Evolutionary conservation across 805 yeast species (phyloP).

Genomic region (Monosporozyma aquatica): DNA sequence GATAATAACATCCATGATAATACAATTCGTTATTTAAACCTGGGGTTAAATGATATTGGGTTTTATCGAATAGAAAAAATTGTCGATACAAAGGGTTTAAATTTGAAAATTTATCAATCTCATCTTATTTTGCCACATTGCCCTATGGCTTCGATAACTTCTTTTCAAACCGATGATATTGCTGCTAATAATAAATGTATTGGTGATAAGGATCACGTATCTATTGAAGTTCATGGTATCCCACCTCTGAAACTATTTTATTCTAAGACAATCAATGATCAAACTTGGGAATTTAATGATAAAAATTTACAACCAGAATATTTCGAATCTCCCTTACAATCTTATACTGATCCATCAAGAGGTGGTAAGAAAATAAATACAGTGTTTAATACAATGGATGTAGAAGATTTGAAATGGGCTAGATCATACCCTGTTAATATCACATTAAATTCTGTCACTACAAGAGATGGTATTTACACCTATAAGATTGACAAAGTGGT

Average conservation of each 20-base stretch:
- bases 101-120: slow-evolving; percentile 50
- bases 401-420: slow-evolving; percentile 36
- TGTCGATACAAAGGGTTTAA: slow-evolving; percentile 53
- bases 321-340: slow-evolving; percentile 42
- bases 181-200: slow-evolving; percentile 46
- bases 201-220: slow-evolving; percentile 45
- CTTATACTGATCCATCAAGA: too few species aligned
- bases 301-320: slow-evolving; percentile 43
- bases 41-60: slow-evolving; percentile 67
- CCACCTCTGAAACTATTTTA: slow-evolving; percentile 63
- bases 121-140: slow-evolving; percentile 64
- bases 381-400: slow-evolving; percentile 27
- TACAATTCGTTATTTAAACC: slow-evolving; percentile 45
- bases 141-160: slow-evolving; percentile 61
- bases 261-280: slow-evolving; percentile 36
- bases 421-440: slow-evolving; percentile 37
- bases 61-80: slow-evolving; percentile 63
- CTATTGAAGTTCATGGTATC: slow-evolving; percentile 58
- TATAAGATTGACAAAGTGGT: slow-evolving; percentile 49
- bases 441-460: slow-evolving; percentile 35
- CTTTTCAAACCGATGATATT: slow-evolving; percentile 26
- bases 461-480: slow-evolving; percentile 43
- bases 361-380: slow-evolving; percentile 14
- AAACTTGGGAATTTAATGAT: slow-evolving; percentile 27
- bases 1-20: background rate